Evolutionary conservation across 176 grass and related monocot genomes (phyloP).

Genomic region (Musa itinerans): DNA sequence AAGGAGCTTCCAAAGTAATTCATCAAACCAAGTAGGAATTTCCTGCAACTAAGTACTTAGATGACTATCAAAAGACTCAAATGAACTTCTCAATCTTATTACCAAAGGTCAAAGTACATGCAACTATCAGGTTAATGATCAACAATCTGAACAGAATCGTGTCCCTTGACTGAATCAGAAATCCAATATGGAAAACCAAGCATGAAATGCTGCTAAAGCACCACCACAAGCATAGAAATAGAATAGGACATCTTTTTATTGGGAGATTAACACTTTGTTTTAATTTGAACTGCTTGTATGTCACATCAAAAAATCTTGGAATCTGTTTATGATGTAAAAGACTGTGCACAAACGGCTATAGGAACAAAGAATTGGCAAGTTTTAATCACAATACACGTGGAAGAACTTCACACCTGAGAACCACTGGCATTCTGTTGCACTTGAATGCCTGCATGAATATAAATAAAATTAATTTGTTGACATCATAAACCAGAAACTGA

Average conservation of each 20-base stretch:
- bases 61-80: neutral
- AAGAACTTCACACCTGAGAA: slow-evolving; percentile 47
- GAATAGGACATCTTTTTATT: neutral
- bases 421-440: slow-evolving; percentile 51
- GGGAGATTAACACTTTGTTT: neutral
- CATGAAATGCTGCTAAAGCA: neutral
- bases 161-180: neutral
- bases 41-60: neutral
- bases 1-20: neutral
- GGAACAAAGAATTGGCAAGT: neutral
- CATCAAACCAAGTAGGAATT: neutral
- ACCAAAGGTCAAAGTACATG: neutral
- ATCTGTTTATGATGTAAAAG: neutral
- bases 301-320: neutral
- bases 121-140: neutral
- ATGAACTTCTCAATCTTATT: neutral
- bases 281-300: neutral
- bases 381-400: slow-evolving; percentile 6
- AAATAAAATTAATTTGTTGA: neutral
- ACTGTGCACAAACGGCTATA: neutral
- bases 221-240: neutral
- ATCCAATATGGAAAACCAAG: neutral
- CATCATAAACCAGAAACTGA: neutral
- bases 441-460: slow-evolving; percentile 47
- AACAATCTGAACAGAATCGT: neutral